Conservation (phyloP, 2,329 filamentous ascomycete species). For the Colletotrichum salicis region DNA sequence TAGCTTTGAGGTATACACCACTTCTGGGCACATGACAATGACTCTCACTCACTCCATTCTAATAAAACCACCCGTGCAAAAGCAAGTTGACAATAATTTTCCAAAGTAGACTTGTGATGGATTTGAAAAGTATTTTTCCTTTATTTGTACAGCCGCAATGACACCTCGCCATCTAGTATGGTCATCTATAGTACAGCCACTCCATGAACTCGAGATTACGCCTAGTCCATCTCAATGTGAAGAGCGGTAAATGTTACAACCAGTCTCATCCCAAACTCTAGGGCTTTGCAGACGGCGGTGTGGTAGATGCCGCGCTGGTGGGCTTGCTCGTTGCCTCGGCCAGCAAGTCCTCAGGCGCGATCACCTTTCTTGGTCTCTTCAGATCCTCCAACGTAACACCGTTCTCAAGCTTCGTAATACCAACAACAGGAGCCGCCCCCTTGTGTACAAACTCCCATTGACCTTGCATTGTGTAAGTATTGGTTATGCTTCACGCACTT, state of each 20-base stretch:
- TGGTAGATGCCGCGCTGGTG: slow-evolving; percentile 46
- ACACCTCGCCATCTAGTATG: not conserved
- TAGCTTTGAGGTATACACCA: not conserved
- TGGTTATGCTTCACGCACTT: too few relatives aligned
- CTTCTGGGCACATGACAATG: not conserved
- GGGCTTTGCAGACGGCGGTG: slow-evolving; percentile 45
- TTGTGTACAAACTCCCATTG: slow-evolving; percentile 95
- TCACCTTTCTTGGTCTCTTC: slow-evolving; percentile 79
- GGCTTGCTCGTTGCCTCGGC: slow-evolving; percentile 47
- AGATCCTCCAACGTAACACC: slow-evolving; percentile 85
- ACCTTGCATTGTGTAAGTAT: slow-evolving; percentile 57
- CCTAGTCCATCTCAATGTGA: not conserved
- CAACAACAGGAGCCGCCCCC: slow-evolving; percentile 89
- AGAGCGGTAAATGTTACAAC: slow-evolving; percentile 20
- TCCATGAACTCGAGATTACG: slow-evolving; percentile 5
- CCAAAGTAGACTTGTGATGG: not conserved
- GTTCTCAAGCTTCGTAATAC: slow-evolving; percentile 84
- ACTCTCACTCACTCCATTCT: not conserved
- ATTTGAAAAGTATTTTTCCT: not conserved
- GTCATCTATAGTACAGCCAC: slow-evolving; percentile 32
- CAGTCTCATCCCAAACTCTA: slow-evolving; percentile 1
- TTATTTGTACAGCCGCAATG: slow-evolving; percentile 10
- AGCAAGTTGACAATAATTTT: not conserved
- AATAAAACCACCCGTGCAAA: not conserved
- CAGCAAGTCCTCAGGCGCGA: slow-evolving; percentile 58